phyloP scores from a whole-genome alignment of 2,329 filamentous ascomycete genomes.

The Proliferodiscus dingleyae region DNA sequence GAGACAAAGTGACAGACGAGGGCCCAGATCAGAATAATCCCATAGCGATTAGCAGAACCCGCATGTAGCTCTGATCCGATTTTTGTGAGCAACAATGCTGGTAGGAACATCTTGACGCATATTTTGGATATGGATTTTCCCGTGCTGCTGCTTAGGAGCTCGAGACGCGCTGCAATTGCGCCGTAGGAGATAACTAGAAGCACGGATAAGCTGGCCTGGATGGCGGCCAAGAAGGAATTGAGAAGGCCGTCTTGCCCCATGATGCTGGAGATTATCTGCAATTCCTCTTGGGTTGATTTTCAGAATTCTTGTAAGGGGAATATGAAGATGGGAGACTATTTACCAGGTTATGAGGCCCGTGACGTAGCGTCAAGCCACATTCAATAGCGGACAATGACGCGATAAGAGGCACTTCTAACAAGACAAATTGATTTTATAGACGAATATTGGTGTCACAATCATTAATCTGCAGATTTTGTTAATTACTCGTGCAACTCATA shows the following conservation, averaged over 20 bases:
- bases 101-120: constrained; percentile 1
- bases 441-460: neutral
- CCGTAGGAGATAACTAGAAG: neutral
- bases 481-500: no score
- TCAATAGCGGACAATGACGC: neutral
- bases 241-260: neutral
- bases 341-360: neutral
- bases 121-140: constrained; percentile 1
- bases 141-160: neutral
- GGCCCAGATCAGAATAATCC: constrained; percentile 39
- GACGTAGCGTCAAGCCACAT: neutral
- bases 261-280: neutral
- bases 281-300: neutral
- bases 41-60: neutral
- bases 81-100: neutral
- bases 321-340: neutral
- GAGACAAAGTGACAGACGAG: constrained; percentile 37
- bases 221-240: neutral
- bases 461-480: no score
- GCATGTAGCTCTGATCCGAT: neutral
- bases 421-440: neutral
- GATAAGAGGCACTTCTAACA: no score
- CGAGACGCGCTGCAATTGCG: neutral
- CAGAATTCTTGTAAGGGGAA: no score
- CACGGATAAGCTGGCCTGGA: constrained; percentile 1